phyloP scores from a whole-genome alignment of 805 yeast species.

The Yarrowia sp. region DNA sequence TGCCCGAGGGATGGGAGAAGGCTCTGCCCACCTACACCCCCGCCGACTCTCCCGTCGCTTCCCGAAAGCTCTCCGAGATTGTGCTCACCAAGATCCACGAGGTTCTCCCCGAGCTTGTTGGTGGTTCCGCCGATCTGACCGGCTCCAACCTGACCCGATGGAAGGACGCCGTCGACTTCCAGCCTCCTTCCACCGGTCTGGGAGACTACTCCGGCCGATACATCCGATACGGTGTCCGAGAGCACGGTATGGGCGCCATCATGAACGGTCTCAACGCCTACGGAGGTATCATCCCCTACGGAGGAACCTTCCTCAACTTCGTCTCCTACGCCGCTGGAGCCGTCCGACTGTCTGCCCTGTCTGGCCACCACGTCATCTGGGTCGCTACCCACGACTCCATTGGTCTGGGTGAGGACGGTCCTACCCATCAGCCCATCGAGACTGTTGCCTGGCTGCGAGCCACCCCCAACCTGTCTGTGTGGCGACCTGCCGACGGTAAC shows the following conservation, averaged over 20 bases:
- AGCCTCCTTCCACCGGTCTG: conserved; percentile 68
- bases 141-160: conserved; percentile 47
- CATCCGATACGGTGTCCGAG: conserved; percentile 96
- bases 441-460: conserved; percentile 58
- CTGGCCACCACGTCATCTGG: conserved; percentile 55
- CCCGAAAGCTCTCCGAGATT: conserved; percentile 48
- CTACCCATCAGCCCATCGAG: conserved; percentile 63
- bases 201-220: conserved; percentile 58
- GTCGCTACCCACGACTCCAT: conserved; percentile 64
- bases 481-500: conserved; percentile 61
- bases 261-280: conserved; percentile 76
- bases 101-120: conserved; percentile 47
- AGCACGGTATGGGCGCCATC: conserved; percentile 98
- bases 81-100: conserved; percentile 49
- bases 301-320: conserved; percentile 98
- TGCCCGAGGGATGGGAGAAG: conserved; percentile 81
- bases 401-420: conserved; percentile 64
- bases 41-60: conserved; percentile 62
- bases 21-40: conserved; percentile 81
- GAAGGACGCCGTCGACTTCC: conserved; percentile 53
- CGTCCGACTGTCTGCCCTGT: conserved; percentile 57
- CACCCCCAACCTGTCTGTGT: conserved; percentile 56
- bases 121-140: conserved; percentile 53
- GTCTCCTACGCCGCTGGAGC: conserved; percentile 64
- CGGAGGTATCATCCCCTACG: conserved; percentile 84